Percentiles rank a stretch among this genome's conserved stretches.
These are phyloP conservation scores for Pseudomassariella vexata DNA, from an alignment of 2,329 filamentous ascomycete genomes.

Conservation along the genomic window DNA sequence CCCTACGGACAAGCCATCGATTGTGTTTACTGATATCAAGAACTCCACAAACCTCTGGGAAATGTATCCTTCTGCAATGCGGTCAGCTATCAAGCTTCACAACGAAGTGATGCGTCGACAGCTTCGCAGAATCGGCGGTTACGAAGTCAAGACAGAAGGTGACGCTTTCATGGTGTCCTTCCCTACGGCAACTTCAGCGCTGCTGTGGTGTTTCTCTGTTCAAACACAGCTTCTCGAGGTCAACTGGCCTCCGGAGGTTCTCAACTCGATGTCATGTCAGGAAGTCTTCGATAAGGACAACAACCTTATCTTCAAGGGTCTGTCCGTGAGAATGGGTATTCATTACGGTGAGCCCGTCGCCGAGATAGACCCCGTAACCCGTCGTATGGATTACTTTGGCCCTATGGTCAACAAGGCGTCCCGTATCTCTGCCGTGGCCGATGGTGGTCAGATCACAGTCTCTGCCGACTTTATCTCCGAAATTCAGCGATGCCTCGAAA, in stretches of 20 bases:
- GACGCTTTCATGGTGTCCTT: slow-evolving; percentile 99
- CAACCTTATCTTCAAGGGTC: slow-evolving; percentile 83
- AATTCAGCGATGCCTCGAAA: slow-evolving; percentile 84
- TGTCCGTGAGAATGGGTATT: slow-evolving; percentile 96
- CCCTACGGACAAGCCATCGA: slow-evolving; percentile 82
- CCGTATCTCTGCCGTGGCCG: slow-evolving; percentile 87
- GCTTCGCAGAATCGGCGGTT: slow-evolving; percentile 87
- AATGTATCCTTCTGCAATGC: slow-evolving; percentile 89
- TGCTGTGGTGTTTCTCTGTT: slow-evolving; percentile 95
- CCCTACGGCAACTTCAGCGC: slow-evolving; percentile 86
- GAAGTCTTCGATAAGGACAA: slow-evolving; percentile 78
- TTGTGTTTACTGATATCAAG: slow-evolving; percentile 99
- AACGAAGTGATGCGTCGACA: slow-evolving; percentile 96
- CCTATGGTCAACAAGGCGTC: slow-evolving; percentile 98
- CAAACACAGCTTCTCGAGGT: slow-evolving; percentile 84
- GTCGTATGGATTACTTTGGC: slow-evolving; percentile 98
- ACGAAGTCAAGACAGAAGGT: slow-evolving; percentile 99
- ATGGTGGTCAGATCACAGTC: slow-evolving; percentile 94
- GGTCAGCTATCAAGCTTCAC: slow-evolving; percentile 93
- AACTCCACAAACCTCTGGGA: slow-evolving; percentile 97
- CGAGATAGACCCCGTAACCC: slow-evolving; percentile 91
- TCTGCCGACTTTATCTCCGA: slow-evolving; percentile 96
- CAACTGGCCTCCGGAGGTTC: slow-evolving; percentile 87
- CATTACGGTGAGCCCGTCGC: slow-evolving; percentile 94
- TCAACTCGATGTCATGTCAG: slow-evolving; percentile 80